Evolutionary conservation across 805 yeast genomes (phyloP), one percentile per base, ranked within the genome.

Genomic region (Saccharomycopsis malanga): DNA sequence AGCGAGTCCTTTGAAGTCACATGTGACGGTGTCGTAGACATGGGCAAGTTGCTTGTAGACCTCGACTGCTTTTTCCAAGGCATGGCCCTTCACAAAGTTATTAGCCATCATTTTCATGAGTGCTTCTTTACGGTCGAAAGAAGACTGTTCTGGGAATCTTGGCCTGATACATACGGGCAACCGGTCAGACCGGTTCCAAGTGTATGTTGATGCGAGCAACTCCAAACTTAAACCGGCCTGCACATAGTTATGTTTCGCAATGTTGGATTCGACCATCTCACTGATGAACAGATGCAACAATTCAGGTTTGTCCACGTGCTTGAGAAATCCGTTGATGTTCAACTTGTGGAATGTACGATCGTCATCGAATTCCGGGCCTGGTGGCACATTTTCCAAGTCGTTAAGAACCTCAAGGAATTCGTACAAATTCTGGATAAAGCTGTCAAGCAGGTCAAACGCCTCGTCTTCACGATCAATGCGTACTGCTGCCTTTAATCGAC

Each of bases 151-250:
- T n/a, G 95, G 93, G 61, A 87, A 74, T 44, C 73, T 73, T 3
- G 94, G 94, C 57, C 75, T 75, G 47, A 67, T 62, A 45, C 81
- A 73, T 4, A 79, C 66, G 1, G 85, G 77, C 25, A 85, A 62
- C 4, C 64, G 58, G 25, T 69, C 70, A 47, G 75, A 77, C 44
- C 76, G 78, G 53, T 75, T 75, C 96, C 96, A 87, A 5, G 71
- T 67, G 61, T 79, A 84, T 2, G 91, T 82, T 20, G 81, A 71
- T 0, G 95, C 93, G 55, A 87, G 70, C 48, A 86, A 69, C 59
- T 83, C 88, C 56, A 87, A 70, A 56, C 88, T 77, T 53, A 87
- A 71, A 3, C 91, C 96, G 5, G 94, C 95, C 65, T 87, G 95
- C 27, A 83, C 81, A 58, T 62, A 76, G 58, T 86, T 86, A 21